Conservation (phyloP, 2,329 filamentous ascomycete genomes). For the Aspergillus novofumigatus region DNA sequence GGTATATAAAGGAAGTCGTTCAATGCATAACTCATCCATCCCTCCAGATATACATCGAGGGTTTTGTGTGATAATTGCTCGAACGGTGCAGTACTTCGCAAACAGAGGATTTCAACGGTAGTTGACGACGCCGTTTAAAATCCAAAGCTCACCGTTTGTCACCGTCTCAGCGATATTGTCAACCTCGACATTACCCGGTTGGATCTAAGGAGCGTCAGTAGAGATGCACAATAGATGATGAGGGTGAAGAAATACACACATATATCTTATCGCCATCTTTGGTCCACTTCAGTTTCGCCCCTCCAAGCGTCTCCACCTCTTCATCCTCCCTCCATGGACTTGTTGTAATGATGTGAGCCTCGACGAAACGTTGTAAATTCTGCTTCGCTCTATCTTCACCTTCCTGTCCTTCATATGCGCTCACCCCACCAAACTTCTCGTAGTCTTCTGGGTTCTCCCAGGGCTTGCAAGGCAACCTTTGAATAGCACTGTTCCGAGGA, state of each 20-base stretch:
- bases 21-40: slow-evolving; percentile 2
- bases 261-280: slow-evolving; percentile 58
- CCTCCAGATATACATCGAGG: not conserved
- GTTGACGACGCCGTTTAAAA: slow-evolving; percentile 60
- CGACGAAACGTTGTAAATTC: slow-evolving; percentile 77
- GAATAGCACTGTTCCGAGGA: slow-evolving; percentile 78
- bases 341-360: slow-evolving; percentile 72
- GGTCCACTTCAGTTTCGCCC: slow-evolving; percentile 79
- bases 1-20: not conserved
- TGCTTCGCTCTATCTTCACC: slow-evolving; percentile 71
- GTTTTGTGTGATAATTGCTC: not conserved
- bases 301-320: slow-evolving; percentile 65
- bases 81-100: not conserved
- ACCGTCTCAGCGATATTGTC: slow-evolving; percentile 69
- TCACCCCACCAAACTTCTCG: slow-evolving; percentile 53
- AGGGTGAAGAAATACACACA: slow-evolving; percentile 45
- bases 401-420: slow-evolving; percentile 70
- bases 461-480: slow-evolving; percentile 73
- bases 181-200: slow-evolving; percentile 77
- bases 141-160: slow-evolving; percentile 85
- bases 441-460: slow-evolving; percentile 68
- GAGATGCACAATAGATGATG: not conserved
- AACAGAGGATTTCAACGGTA: slow-evolving; percentile 31
- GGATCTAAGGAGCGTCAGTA: slow-evolving; percentile 33
- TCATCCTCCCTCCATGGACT: slow-evolving; percentile 70